Conservation (phyloP, 2,329 filamentous ascomycete species). For the Colletotrichum tropicale region DNA sequence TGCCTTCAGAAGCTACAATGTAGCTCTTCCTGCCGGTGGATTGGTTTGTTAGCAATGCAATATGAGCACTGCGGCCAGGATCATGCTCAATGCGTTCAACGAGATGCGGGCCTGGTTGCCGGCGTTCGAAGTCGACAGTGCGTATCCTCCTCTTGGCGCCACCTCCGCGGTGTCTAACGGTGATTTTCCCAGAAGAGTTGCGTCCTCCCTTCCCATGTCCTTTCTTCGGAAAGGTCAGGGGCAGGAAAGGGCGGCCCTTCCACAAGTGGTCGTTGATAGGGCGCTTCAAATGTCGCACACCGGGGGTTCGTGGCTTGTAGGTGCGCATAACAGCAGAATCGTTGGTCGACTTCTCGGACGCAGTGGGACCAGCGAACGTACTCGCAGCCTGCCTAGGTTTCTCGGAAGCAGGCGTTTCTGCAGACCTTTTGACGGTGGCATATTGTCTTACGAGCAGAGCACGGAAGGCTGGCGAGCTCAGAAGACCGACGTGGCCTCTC, state of each 20-base stretch:
- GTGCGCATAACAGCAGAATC: constrained; percentile 68
- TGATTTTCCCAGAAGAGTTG: constrained; percentile 85
- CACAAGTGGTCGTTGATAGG: constrained; percentile 96
- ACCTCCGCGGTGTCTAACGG: constrained; percentile 89
- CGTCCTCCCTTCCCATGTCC: constrained; percentile 92
- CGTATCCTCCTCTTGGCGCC: constrained; percentile 91
- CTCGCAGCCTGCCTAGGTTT: constrained; percentile 23
- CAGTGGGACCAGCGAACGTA: constrained; percentile 18
- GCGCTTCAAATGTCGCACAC: constrained; percentile 87
- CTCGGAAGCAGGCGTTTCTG: neutral
- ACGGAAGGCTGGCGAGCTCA: constrained; percentile 1
- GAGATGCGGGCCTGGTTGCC: constrained; percentile 78
- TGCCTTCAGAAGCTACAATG: constrained; percentile 92
- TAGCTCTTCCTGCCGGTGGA: constrained; percentile 81
- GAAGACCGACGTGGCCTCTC: neutral
- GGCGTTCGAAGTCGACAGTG: constrained; percentile 86
- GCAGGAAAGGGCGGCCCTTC: constrained; percentile 85
- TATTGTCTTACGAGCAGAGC: constrained; percentile 1
- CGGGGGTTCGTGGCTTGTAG: constrained; percentile 93
- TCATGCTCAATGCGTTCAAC: constrained; percentile 98
- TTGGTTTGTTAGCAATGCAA: constrained; percentile 82
- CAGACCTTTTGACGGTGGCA: constrained; percentile 6
- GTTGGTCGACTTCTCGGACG: constrained; percentile 27
- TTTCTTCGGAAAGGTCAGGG: constrained; percentile 89
- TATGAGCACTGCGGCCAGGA: constrained; percentile 89